Base-by-base conservation (phyloP, 2,329 filamentous ascomycete genomes). In the Cercospora sp. region DNA sequence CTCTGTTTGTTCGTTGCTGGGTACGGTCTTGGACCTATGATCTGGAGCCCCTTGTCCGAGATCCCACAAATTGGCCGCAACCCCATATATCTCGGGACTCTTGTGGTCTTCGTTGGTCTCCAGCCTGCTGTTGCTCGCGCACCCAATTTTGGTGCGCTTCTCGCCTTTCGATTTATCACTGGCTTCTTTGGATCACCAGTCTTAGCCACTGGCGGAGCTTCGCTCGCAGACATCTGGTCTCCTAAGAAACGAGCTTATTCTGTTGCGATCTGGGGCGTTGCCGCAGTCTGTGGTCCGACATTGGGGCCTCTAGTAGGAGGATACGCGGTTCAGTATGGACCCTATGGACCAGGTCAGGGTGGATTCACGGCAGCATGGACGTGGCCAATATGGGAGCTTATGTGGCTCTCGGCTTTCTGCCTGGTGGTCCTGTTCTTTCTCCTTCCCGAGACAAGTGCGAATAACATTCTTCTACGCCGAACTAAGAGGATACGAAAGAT, bases 91-190 rank as follows among this genome's bases (percentile, higher is more conserved):
- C 78, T 85, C 16, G 74, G 76, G 2, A 86, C 84, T 0, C 77
- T 86, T 5, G 72, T 80, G 2, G 71, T 84, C 5, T 87, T 86
- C 73, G 80, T 84, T 40, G 79, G 84, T 40, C 77, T 88, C 60
- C 80, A 85, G 53, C 78, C 86, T 8, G 81, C 80, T 1, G 81
- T 82, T 3, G 79, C 82, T 2, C 78, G 83, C n/a, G 82, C 83
- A 0, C 78, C 77, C 42, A 86, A 86, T 69, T 82, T 87, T 58
- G 83, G 81, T 5, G 85, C 85, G 77, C 76, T 88, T 0, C 76
- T 88, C 0, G 82, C 80, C 2, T 82, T 87, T 48, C 82, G 85
- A 6, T 86, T 86, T 72, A 68, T 87, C 0, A 83, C 82, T 0
- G 85, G 84, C 0, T 84, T 86, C 71, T 80, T 85, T 69, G 84